Evolutionary conservation across 2,329 filamentous ascomycete species (phyloP), one percentile per base, ranked within the genome.

Genomic region (Aspergillus ustus): DNA sequence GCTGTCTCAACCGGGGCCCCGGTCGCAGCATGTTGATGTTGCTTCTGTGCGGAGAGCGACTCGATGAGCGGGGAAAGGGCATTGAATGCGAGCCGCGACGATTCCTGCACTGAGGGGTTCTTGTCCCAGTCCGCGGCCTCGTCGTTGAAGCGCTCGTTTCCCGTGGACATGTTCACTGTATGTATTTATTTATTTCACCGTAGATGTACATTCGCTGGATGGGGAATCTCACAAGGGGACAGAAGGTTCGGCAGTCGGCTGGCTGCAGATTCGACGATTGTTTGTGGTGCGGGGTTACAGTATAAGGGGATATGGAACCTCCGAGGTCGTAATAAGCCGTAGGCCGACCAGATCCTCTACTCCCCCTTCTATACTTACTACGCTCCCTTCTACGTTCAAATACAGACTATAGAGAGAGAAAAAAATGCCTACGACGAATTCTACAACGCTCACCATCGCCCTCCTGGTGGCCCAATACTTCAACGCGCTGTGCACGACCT

Each of bases 101-200:
- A 78, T 52, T 75, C 74, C 40, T 82, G 78, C 15, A 85, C 81
- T 49, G 79, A 78, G 0, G 81, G 80, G 64, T 87, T 85, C 44
- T 71, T 75, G 69, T 87, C 84, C 84, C 84, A 87, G 20, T 75
- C 76, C 4, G 80, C 78, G 1, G 85, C 84, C 70, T 85, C 83
- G 45, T 77, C 73, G 66, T 83, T 85, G 78, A 87, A 87, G 56
- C 84, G 82, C 6, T 77, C 72, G 62, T 81, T 67, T 11, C 60
- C 49, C 11, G 57, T 13, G 59, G 67, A 57, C 15, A 54, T 40
- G 48, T 52, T 61, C 7, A 11, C 15, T n/a, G n/a, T n/a, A n/a
- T n/a, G 34, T 40, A 40, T 40, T 15, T 40, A 15, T 40, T 4
- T 40, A 40, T 40, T 5, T 25, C 11, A 11, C 11, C 11, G 34